These are phyloP conservation scores for Xylaria sp. DNA, from an alignment of 2,329 filamentous ascomycete species.

Conservation along the genomic window DNA sequence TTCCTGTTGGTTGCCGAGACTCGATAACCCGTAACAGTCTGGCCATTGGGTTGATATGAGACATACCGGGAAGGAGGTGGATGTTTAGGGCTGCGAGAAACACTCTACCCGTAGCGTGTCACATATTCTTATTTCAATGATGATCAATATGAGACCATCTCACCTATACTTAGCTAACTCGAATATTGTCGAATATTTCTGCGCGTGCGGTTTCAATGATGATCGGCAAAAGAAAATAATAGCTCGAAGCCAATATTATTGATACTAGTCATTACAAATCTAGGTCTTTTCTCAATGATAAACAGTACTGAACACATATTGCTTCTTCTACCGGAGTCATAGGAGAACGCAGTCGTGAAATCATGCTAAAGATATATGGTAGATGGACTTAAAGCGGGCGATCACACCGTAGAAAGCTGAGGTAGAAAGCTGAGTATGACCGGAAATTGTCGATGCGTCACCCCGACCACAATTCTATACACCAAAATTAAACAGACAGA, in stretches of 20 bases:
- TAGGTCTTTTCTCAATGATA: not conserved
- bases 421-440: too few relatives aligned
- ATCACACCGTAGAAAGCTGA: not conserved
- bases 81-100: not conserved
- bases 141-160: not conserved
- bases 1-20: too few relatives aligned
- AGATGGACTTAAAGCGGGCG: too few relatives aligned
- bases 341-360: not conserved
- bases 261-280: not conserved
- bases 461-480: not conserved
- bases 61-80: not conserved
- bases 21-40: not conserved
- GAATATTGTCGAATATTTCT: not conserved
- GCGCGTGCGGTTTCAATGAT: not conserved
- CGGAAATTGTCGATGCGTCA: not conserved
- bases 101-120: not conserved
- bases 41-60: not conserved
- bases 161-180: not conserved
- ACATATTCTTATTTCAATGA: not conserved
- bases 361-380: not conserved
- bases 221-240: not conserved
- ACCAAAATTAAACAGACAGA: not conserved
- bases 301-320: not conserved
- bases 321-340: not conserved
- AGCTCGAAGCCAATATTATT: not conserved